phyloP scores from a whole-genome alignment of 768 basidiomycete genomes.

The Lactarius indigo region DNA sequence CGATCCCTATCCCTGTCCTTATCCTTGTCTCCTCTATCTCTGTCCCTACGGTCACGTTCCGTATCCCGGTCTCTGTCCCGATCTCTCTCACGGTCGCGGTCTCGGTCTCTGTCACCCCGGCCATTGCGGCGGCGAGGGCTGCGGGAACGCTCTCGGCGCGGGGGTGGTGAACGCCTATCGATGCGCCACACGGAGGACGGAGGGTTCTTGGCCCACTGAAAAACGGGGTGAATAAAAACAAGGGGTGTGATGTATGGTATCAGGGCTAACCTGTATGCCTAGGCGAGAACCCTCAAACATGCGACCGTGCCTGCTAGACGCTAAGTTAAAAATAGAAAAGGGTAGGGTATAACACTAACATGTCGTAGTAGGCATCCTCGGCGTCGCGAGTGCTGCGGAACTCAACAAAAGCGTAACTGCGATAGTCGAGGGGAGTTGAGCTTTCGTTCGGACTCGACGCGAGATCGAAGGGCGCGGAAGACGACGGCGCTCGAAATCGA shows the following conservation, averaged over 20 bases:
- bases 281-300: constrained; percentile 70
- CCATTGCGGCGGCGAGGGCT: constrained; percentile 47
- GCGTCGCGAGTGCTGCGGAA: constrained; percentile 76
- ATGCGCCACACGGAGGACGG: constrained; percentile 82
- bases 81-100: constrained; percentile 35
- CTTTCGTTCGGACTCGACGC: constrained; percentile 39
- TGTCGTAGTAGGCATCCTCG: constrained; percentile 80
- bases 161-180: constrained; percentile 52
- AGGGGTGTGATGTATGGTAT: not conserved
- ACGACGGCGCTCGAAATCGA: constrained; percentile 29
- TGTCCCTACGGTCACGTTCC: constrained; percentile 35
- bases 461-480: constrained; percentile 27
- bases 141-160: constrained; percentile 33
- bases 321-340: constrained; percentile 1
- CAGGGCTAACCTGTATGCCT: constrained; percentile 60
- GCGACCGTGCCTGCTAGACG: constrained; percentile 60
- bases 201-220: constrained; percentile 77
- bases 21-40: constrained; percentile 29
- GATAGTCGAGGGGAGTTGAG: constrained; percentile 52
- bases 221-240: not conserved
- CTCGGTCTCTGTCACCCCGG: constrained; percentile 21
- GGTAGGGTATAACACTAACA: constrained; percentile 41
- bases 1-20: constrained; percentile 29
- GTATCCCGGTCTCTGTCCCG: constrained; percentile 38
- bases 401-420: constrained; percentile 85